Evolutionary conservation across 805 yeast species (phyloP).

Genomic region (Candida ovalis): DNA sequence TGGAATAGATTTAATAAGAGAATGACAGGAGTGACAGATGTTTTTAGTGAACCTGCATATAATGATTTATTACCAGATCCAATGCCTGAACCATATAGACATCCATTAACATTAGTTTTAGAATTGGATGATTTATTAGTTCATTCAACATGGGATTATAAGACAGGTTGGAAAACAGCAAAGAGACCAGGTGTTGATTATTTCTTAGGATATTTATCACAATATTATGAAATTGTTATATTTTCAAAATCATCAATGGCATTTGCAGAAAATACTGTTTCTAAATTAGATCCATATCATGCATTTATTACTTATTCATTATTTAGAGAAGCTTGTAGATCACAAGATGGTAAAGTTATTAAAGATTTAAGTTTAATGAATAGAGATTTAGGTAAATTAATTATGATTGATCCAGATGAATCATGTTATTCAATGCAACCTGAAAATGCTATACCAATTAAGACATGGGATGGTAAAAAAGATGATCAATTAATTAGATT

Average conservation of each 20-base stretch:
- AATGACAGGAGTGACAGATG: conserved; percentile 68
- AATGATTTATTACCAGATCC: conserved; percentile 89
- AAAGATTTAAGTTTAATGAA: conserved; percentile 88
- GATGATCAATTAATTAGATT: conserved; percentile 76
- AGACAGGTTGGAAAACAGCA: conserved; percentile 97
- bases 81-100: conserved; percentile 86
- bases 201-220: conserved; percentile 89
- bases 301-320: conserved; percentile 84
- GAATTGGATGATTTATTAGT: conserved; percentile 86
- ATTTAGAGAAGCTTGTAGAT: conserved; percentile 86
- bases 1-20: conserved; percentile 70
- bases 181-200: conserved; percentile 98
- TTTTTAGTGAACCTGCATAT: conserved; percentile 90
- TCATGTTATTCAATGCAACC: conserved; percentile 80
- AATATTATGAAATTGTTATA: conserved; percentile 92
- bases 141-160: conserved; percentile 88
- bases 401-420: conserved; percentile 74
- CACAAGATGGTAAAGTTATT: conserved; percentile 82
- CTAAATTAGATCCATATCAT: conserved; percentile 89
- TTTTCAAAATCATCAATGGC: conserved; percentile 83
- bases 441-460: conserved; percentile 84
- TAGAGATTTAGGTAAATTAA: conserved; percentile 80
- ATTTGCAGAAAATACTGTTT: conserved; percentile 78
- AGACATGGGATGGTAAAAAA: conserved; percentile 81
- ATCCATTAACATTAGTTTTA: conserved; percentile 87